Evolutionary conservation across 345 rosid species (phyloP).

Genomic region (Salix udensis): DNA sequence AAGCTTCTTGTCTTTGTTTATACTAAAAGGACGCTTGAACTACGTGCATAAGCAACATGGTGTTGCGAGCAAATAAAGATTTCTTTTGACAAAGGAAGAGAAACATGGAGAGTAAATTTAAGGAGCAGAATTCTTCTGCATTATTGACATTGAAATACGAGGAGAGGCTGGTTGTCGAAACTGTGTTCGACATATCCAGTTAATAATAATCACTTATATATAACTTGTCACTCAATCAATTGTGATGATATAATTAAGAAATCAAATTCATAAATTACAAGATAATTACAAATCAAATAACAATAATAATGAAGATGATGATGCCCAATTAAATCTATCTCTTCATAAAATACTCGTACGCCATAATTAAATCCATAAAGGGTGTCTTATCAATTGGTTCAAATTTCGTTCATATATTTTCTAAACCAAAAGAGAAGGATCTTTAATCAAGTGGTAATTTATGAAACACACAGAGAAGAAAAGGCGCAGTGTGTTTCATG

Average conservation of each 20-base stretch:
- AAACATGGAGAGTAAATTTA: not conserved
- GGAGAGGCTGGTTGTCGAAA: not conserved
- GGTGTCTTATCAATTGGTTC: not conserved
- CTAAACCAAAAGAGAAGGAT: not conserved
- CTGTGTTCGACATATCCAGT: not conserved
- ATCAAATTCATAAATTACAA: not conserved
- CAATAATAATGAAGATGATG: not conserved
- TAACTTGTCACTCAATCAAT: not conserved
- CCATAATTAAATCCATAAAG: not conserved
- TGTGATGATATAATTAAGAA: not conserved
- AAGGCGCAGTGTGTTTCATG: constrained; percentile 3
- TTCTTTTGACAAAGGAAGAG: constrained; percentile 16
- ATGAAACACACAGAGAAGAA: not conserved
- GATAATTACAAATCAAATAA: not conserved
- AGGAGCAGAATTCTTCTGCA: not conserved
- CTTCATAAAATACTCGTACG: not conserved
- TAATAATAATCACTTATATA: not conserved
- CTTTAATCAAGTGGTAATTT: not conserved
- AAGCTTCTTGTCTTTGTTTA: constrained; percentile 15
- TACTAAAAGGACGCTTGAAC: constrained; percentile 31
- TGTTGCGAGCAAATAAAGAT: constrained; percentile 40
- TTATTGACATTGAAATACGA: constrained; percentile 12
- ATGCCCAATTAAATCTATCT: not conserved
- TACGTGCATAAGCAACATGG: constrained; percentile 43
- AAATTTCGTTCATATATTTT: not conserved